phyloP scores from a whole-genome alignment of 768 basidiomycete genomes.

The Pleurotus tuber-regium region DNA sequence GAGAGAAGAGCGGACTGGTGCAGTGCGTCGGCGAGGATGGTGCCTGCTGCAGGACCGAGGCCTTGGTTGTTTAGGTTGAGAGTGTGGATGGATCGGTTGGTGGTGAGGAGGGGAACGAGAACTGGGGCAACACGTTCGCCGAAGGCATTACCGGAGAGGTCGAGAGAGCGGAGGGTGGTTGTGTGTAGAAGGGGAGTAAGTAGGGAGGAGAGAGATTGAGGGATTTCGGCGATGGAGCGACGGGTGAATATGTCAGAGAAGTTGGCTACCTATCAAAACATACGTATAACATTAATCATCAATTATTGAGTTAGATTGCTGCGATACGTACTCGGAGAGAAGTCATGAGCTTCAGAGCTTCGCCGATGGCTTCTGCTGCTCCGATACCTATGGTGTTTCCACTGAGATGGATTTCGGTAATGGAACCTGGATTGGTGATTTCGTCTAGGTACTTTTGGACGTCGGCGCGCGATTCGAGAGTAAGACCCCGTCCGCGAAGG shows the following conservation, averaged over 20 bases:
- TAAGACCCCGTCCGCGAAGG: slow-evolving; percentile 65
- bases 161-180: slow-evolving; percentile 78
- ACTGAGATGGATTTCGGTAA: slow-evolving; percentile 90
- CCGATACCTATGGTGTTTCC: slow-evolving; percentile 94
- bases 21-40: slow-evolving; percentile 81
- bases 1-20: slow-evolving; percentile 69
- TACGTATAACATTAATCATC: slow-evolving; percentile 1
- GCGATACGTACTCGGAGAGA: slow-evolving; percentile 59
- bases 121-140: slow-evolving; percentile 94
- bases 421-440: slow-evolving; percentile 51
- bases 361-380: slow-evolving; percentile 81
- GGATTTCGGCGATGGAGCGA: slow-evolving; percentile 94
- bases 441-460: slow-evolving; percentile 70
- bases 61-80: slow-evolving; percentile 97
- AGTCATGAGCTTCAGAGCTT: slow-evolving; percentile 67
- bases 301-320: neutral
- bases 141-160: slow-evolving; percentile 95
- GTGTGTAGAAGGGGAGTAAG: slow-evolving; percentile 85
- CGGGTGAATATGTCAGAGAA: slow-evolving; percentile 98
- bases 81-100: slow-evolving; percentile 78
- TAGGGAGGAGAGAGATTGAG: slow-evolving; percentile 80
- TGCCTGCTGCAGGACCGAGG: slow-evolving; percentile 86
- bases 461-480: slow-evolving; percentile 74
- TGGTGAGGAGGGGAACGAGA: slow-evolving; percentile 84
- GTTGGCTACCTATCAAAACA: slow-evolving; percentile 71